Percentiles rank a stretch among this genome's conserved stretches.
Conservation (phyloP, 1,284 basidiomycete genomes). For the Golubevia sp. region DNA sequence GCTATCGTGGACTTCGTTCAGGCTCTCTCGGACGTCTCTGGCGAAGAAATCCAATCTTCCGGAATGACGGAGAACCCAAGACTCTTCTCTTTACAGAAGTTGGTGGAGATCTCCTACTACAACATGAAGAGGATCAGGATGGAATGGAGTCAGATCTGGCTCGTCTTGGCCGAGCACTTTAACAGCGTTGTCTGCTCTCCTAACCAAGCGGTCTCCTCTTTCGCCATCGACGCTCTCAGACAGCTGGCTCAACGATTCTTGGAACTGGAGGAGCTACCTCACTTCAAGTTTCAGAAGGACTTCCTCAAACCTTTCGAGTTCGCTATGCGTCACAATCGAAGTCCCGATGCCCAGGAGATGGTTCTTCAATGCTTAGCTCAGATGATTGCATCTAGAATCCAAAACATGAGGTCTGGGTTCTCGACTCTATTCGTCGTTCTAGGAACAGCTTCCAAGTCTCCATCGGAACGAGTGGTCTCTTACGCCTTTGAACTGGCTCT, state of each 20-base stretch:
- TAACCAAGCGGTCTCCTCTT: slow-evolving; percentile 53
- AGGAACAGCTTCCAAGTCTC: slow-evolving; percentile 39
- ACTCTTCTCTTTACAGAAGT: slow-evolving; percentile 58
- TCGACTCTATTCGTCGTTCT: slow-evolving; percentile 56
- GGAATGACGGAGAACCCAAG: slow-evolving; percentile 56
- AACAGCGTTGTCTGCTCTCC: slow-evolving; percentile 58
- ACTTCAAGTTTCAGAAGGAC: slow-evolving; percentile 61
- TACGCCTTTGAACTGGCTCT: slow-evolving; percentile 55
- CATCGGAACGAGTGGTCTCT: slow-evolving; percentile 43
- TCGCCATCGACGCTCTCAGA: slow-evolving; percentile 56
- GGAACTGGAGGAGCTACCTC: slow-evolving; percentile 56
- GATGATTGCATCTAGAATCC: slow-evolving; percentile 51
- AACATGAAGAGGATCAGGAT: slow-evolving; percentile 61
- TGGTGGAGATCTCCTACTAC: slow-evolving; percentile 61
- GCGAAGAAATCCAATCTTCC: slow-evolving; percentile 61
- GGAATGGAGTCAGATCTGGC: slow-evolving; percentile 61
- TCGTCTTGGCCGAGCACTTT: slow-evolving; percentile 58
- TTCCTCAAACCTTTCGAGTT: slow-evolving; percentile 58
- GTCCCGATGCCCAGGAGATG: slow-evolving; percentile 56
- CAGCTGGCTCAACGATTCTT: slow-evolving; percentile 57
- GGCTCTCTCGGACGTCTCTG: slow-evolving; percentile 54
- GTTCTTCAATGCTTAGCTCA: slow-evolving; percentile 59
- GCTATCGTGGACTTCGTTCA: slow-evolving; percentile 61
- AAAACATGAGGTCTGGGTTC: slow-evolving; percentile 57
- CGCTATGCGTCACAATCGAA: slow-evolving; percentile 52